Evolutionary conservation across 1,284 basidiomycete genomes (phyloP).

Genomic region (Amylostereum chailletii): DNA sequence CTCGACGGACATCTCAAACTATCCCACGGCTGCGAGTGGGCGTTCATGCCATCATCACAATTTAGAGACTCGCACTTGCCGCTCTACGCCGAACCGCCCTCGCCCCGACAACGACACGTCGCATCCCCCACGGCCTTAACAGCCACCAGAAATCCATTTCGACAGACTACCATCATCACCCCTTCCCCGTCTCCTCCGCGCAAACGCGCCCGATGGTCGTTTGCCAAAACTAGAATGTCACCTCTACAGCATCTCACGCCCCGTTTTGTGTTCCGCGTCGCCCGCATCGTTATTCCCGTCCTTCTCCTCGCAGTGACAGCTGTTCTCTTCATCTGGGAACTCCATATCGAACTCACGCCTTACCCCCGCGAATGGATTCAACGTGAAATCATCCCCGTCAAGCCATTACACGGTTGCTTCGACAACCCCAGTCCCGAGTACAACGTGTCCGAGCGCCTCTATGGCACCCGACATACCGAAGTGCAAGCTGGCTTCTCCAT

Average conservation of each 20-base stretch:
- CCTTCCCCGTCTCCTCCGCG: not conserved
- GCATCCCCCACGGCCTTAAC: not conserved
- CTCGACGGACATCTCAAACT: no score
- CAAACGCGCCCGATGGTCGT: not conserved
- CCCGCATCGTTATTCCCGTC: constrained; percentile 21
- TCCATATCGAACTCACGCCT: constrained; percentile 74
- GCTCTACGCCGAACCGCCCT: not conserved
- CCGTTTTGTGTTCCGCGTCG: constrained; percentile 11
- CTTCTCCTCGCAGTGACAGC: constrained; percentile 33
- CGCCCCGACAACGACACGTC: not conserved
- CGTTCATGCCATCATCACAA: no score
- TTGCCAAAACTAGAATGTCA: not conserved
- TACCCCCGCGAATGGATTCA: constrained; percentile 71
- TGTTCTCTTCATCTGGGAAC: constrained; percentile 57
- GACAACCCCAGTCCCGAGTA: constrained; percentile 56
- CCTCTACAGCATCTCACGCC: constrained; percentile 5
- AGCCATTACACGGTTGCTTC: constrained; percentile 70
- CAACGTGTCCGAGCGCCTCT: constrained; percentile 56
- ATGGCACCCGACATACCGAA: constrained; percentile 54
- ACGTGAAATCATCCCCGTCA: constrained; percentile 55
- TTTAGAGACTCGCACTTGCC: no score
- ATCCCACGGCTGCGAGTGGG: no score
- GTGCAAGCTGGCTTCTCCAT: constrained; percentile 73
- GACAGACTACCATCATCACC: not conserved
- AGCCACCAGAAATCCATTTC: not conserved